Evolutionary conservation across 306 rosid genomes (phyloP).

Genomic region (Malus asiatica): DNA sequence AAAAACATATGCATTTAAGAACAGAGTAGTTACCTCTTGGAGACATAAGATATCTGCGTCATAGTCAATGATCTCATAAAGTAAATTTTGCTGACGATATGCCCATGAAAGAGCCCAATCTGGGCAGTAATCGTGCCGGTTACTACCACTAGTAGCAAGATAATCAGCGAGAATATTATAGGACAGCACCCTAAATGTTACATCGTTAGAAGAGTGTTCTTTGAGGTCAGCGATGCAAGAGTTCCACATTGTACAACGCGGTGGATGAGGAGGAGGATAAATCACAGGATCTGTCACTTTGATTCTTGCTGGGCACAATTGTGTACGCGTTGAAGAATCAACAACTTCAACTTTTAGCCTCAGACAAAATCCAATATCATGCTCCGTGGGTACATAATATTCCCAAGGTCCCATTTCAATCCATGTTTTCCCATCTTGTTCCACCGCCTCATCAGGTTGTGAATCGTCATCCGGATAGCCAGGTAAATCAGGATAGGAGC

Average conservation of each 20-base stretch:
- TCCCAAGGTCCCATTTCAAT: neutral
- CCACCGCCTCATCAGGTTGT: neutral
- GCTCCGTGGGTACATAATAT: slow-evolving; percentile 14
- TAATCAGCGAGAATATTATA: slow-evolving; percentile 25
- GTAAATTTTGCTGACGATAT: slow-evolving; percentile 23
- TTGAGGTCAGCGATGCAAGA: neutral
- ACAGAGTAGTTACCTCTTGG: slow-evolving; percentile 27
- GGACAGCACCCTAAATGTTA: slow-evolving; percentile 26
- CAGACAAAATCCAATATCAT: slow-evolving; percentile 21
- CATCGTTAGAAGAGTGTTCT: neutral
- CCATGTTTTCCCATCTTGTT: slow-evolving; percentile 11
- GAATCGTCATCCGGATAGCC: neutral
- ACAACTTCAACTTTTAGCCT: slow-evolving; percentile 18
- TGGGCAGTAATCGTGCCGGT: slow-evolving; percentile 8
- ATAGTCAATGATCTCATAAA: slow-evolving; percentile 23
- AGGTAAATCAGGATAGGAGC: neutral
- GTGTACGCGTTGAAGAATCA: slow-evolving; percentile 3
- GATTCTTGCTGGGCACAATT: neutral
- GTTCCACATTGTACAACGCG: slow-evolving; percentile 10
- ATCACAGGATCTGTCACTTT: slow-evolving; percentile 22
- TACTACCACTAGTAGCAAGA: neutral
- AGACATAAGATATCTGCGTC: slow-evolving; percentile 36
- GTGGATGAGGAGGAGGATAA: slow-evolving; percentile 1
- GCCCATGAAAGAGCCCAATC: slow-evolving; percentile 31
- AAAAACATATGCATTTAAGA: neutral